phyloP scores from a whole-genome alignment of 2,329 filamentous ascomycete genomes.

The Corynespora cassiicola region DNA sequence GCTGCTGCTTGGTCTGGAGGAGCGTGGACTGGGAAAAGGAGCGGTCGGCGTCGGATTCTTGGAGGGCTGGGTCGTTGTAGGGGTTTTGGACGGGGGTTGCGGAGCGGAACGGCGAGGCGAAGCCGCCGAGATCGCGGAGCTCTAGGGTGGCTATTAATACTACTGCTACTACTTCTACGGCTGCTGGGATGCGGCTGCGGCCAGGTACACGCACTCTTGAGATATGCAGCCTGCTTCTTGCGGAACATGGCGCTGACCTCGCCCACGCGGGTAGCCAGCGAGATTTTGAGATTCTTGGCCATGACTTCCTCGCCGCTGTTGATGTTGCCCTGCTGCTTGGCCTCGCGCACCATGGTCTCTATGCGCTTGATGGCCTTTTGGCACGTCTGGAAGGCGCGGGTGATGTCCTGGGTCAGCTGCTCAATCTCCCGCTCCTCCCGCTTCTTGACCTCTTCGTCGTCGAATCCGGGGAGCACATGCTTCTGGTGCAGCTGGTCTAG shows the following conservation, averaged over 20 bases:
- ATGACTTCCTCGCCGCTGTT: constrained; percentile 89
- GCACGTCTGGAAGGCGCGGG: constrained; percentile 85
- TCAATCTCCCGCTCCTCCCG: constrained; percentile 92
- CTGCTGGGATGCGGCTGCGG: too few species aligned
- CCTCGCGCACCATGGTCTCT: constrained; percentile 84
- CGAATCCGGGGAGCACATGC: constrained; percentile 94
- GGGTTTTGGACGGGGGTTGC: constrained; percentile 60
- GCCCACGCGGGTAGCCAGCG: constrained; percentile 84
- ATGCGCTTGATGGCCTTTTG: constrained; percentile 88
- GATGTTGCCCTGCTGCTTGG: constrained; percentile 73
- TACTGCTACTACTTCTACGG: too few species aligned
- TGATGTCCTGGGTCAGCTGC: constrained; percentile 86
- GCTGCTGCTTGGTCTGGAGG: constrained; percentile 73
- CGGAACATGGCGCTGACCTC: constrained; percentile 90
- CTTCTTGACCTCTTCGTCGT: constrained; percentile 89
- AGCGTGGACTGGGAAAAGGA: constrained; percentile 90
- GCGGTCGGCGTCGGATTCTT: constrained; percentile 90
- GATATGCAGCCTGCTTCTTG: constrained; percentile 95
- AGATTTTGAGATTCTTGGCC: constrained; percentile 95
- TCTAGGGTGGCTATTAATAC: too few species aligned
- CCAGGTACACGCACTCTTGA: constrained; percentile 89
- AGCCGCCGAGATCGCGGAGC: constrained; percentile 54
- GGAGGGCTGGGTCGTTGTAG: constrained; percentile 83
- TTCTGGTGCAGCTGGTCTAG: constrained; percentile 96
- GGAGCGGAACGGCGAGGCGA: constrained; percentile 55